Conservation (phyloP, 2,329 filamentous ascomycete species). For the Dactylellina sp. region DNA sequence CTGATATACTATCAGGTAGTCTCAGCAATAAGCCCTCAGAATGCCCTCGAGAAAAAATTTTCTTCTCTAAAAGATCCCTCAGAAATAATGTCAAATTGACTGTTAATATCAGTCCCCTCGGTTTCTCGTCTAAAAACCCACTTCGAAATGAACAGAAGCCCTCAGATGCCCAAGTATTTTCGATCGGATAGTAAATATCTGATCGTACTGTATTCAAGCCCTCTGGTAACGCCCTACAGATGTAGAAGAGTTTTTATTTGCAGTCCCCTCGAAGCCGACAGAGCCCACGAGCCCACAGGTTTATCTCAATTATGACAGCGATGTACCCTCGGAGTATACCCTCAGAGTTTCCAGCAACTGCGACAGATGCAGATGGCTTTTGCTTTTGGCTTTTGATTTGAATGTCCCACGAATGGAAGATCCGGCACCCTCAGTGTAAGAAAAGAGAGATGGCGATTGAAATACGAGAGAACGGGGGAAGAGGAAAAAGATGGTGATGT, state of each 20-base stretch:
- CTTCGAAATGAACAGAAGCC: constrained; percentile 47
- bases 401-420: constrained; percentile 48
- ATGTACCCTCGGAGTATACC: constrained; percentile 46
- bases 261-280: constrained; percentile 56
- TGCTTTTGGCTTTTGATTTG: constrained; percentile 53
- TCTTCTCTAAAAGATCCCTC: constrained; percentile 55
- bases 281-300: constrained; percentile 57
- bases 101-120: constrained; percentile 55
- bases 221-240: constrained; percentile 53
- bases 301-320: constrained; percentile 38
- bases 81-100: constrained; percentile 55
- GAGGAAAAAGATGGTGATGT: constrained; percentile 1
- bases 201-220: constrained; percentile 42
- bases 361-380: constrained; percentile 52
- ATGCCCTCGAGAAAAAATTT: constrained; percentile 50
- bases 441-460: constrained; percentile 2
- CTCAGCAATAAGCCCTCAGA: constrained; percentile 53
- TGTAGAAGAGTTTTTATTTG: constrained; percentile 52
- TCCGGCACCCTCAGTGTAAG: constrained; percentile 38
- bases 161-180: constrained; percentile 53
- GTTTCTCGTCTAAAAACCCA: constrained; percentile 51
- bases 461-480: not conserved
- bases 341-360: constrained; percentile 37
- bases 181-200: constrained; percentile 28
- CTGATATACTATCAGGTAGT: constrained; percentile 53